Evolutionary conservation across 75 land plant genomes (phyloP).

Genomic region (Picea glauca): DNA sequence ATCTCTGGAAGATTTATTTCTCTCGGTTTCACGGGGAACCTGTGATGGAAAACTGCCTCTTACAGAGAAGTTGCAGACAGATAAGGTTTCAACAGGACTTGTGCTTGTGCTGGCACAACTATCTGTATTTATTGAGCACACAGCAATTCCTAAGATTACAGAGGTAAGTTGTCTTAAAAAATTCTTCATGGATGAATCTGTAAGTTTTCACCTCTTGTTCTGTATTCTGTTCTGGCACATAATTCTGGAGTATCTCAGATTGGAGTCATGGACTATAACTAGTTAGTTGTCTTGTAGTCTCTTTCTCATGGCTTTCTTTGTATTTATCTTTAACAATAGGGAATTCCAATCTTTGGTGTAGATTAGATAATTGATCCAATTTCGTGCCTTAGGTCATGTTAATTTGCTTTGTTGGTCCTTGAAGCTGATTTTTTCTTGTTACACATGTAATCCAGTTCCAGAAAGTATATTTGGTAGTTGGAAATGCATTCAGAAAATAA

Average conservation of each 20-base stretch:
- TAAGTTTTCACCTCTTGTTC: background rate
- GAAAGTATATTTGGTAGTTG: background rate
- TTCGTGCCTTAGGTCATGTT: background rate
- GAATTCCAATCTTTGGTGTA: background rate
- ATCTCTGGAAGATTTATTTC: constrained; percentile 51
- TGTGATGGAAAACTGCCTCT: constrained; percentile 21
- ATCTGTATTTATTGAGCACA: constrained; percentile 74
- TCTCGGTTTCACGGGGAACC: constrained; percentile 40
- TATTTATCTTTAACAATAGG: background rate
- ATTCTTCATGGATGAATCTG: background rate
- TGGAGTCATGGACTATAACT: background rate
- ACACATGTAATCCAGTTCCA: background rate
- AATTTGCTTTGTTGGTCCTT: background rate
- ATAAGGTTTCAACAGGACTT: constrained; percentile 53
- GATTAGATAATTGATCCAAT: background rate
- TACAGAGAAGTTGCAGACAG: constrained; percentile 26
- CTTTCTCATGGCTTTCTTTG: background rate
- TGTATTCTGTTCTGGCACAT: background rate
- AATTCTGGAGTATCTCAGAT: too few species aligned
- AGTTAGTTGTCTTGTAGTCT: background rate
- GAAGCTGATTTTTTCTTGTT: background rate
- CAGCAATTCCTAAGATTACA: constrained; percentile 82
- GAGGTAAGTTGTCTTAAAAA: constrained; percentile 54
- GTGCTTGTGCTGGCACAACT: constrained; percentile 84
- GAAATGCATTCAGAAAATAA: background rate